Percentiles rank a stretch among this genome's conserved stretches.
phyloP scores from a whole-genome alignment of 176 grass and related monocot species.

The Lolium perenne region DNA sequence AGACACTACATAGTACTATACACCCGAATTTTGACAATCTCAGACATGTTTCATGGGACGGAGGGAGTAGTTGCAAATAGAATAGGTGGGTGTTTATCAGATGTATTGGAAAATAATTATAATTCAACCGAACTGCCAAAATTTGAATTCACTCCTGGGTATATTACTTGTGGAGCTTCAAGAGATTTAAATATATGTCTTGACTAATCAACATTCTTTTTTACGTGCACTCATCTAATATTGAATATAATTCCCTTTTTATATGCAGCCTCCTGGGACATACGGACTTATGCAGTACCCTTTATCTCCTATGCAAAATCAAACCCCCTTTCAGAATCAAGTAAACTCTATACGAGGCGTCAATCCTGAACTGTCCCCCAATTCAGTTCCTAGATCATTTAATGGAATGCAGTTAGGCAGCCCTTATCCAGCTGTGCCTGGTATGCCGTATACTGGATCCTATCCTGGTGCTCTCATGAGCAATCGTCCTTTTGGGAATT shows the following conservation, averaged over 20 bases:
- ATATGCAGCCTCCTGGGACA: constrained; percentile 76
- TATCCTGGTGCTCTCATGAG: constrained; percentile 60
- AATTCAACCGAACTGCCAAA: neutral
- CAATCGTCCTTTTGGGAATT: constrained; percentile 59
- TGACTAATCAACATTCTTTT: neutral
- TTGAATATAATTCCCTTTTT: constrained; percentile 35
- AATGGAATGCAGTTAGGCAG: constrained; percentile 71
- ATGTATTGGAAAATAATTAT: neutral
- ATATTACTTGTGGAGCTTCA: neutral
- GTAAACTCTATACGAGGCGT: constrained; percentile 61
- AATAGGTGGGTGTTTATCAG: neutral
- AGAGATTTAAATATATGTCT: neutral
- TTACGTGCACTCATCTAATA: neutral
- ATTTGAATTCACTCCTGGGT: neutral
- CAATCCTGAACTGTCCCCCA: constrained; percentile 75
- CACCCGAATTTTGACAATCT: too few relatives aligned
- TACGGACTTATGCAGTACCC: constrained; percentile 93
- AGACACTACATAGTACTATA: too few relatives aligned
- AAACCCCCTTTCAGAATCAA: constrained; percentile 77
- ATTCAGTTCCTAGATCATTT: constrained; percentile 68
- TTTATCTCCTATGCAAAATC: constrained; percentile 94
- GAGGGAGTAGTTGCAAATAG: neutral
- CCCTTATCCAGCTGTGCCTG: constrained; percentile 64
- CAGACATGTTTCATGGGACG: too few relatives aligned
- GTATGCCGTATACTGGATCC: constrained; percentile 69